Percentiles rank a stretch among this genome's conserved stretches.
Evolutionary conservation across 805 yeast genomes (phyloP).

Genomic region (Lipomyces starkeyi): DNA sequence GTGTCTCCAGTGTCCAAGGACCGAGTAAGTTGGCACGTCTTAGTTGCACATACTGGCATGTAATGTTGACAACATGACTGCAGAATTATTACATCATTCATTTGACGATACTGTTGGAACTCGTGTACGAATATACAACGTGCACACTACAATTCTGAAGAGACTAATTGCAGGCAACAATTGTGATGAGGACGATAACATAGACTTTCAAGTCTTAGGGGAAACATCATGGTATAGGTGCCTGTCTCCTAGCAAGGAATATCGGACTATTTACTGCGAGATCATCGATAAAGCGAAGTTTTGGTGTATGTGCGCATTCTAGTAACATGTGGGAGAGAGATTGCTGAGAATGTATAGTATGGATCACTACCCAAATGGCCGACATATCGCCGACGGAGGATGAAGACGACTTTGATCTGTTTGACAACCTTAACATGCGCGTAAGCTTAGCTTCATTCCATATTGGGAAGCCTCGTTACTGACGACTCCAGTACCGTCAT

Average conservation of each 20-base stretch:
- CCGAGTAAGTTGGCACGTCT: conserved; percentile 14
- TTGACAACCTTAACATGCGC: conserved; percentile 15
- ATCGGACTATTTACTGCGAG: conserved; percentile 14
- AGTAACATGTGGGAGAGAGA: neutral
- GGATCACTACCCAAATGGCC: conserved; percentile 23
- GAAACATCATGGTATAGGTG: conserved; percentile 29
- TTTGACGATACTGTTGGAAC: conserved; percentile 12
- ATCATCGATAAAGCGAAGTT: conserved; percentile 23
- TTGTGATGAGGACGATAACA: neutral
- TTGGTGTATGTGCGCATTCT: conserved; percentile 27
- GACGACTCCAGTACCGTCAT: conserved; percentile 13
- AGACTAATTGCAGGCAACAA: neutral
- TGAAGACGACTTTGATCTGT: conserved; percentile 5
- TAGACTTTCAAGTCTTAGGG: conserved; percentile 30
- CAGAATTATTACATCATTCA: neutral
- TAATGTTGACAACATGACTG: neutral
- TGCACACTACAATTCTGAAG: conserved; percentile 19
- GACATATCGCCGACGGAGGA: conserved; percentile 4
- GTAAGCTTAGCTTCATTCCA: conserved; percentile 7
- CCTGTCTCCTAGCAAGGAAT: conserved; percentile 19
- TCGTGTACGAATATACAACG: conserved; percentile 20
- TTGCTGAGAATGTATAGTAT: conserved; percentile 10
- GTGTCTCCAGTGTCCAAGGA: neutral
- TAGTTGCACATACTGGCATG: neutral
- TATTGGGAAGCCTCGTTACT: neutral